Base-by-base conservation (phyloP, 1,139 yeast genomes). In the Blastobotrys illinoisensis region DNA sequence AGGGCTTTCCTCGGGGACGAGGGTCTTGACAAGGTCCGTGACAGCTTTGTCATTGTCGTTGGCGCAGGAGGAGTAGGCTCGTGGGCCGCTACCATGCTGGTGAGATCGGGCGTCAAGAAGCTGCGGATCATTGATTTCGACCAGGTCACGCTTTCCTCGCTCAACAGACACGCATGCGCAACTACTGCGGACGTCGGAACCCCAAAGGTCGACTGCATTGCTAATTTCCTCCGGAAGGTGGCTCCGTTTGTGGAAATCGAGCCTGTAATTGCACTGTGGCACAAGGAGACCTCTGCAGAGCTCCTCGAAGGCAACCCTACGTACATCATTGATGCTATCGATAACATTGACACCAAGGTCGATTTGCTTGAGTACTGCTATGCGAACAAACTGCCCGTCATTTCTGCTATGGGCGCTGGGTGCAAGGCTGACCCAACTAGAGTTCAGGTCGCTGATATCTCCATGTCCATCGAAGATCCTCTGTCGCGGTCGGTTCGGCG, bases 61-160 rank as follows among this genome's bases (percentile, higher is more conserved):
- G 99, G 99, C 26, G 95, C 93, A 9, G 99, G 99, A 52, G 99
- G 99, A 49, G 99, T 93, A 40, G 99, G 99, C 1, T 90, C 98
- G 0, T 91, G 97, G 95, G 96, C 86, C 9, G 86, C 90, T 6
- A 86, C 96, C 1, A 89, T 95, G 89, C 77, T 93, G 56, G 88
- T 88, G 1, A 81, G 99, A 64, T 87, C 96, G 7, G 99, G 99
- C 9, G 86, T 91, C 40, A 85, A 86, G 14, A 79, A 80, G 56
- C 72, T 93, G 53, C 79, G 91, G 63, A 79, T 93, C 58, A 84
- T 93, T 57, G 99, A 93, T 72, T 93, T 93, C 68, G 99, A 93
- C 71, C 99, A 93, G 71, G 97, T 93, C 43, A 85, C 97, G 0
- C 76, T 93, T 56, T 86, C 96, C 52, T 89, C 97, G 3, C 77